These are phyloP conservation scores for Canariomyces notabilis DNA, from an alignment of 2,329 filamentous ascomycete species.

Conservation along the genomic window DNA sequence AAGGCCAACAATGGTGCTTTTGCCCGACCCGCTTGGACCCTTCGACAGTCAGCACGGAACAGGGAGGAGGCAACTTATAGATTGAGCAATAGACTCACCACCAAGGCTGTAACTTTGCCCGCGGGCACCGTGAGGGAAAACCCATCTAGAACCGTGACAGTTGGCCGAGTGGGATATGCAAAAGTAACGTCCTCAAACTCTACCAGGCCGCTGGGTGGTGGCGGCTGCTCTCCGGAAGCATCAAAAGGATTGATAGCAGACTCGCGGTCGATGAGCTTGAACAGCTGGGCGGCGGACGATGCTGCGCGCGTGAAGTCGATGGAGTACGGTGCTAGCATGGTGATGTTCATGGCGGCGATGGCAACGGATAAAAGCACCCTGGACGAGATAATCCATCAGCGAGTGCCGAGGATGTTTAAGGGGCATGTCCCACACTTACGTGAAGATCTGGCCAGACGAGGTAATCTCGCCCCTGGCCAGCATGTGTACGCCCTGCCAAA, in stretches of 20 bases:
- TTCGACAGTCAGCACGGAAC: neutral
- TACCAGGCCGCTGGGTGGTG: slow-evolving; percentile 37
- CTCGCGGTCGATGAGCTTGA: slow-evolving; percentile 41
- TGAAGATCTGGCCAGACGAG: slow-evolving; percentile 43
- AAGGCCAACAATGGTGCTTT: slow-evolving; percentile 40
- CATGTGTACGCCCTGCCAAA: slow-evolving; percentile 49
- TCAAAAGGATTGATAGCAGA: slow-evolving; percentile 39
- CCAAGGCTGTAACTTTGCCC: slow-evolving; percentile 46
- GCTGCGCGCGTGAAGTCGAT: slow-evolving; percentile 43
- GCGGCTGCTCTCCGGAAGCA: slow-evolving; percentile 31
- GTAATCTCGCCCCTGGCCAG: slow-evolving; percentile 40
- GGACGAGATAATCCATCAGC: neutral
- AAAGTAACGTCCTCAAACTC: slow-evolving; percentile 42
- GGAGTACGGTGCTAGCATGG: slow-evolving; percentile 43
- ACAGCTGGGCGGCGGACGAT: slow-evolving; percentile 43
- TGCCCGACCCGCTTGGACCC: slow-evolving; percentile 48
- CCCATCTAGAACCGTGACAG: slow-evolving; percentile 35
- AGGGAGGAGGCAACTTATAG: neutral
- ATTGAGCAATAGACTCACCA: slow-evolving; percentile 25
- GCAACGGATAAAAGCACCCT: slow-evolving; percentile 45
- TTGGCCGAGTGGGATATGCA: slow-evolving; percentile 48
- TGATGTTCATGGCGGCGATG: slow-evolving; percentile 41
- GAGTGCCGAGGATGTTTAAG: neutral
- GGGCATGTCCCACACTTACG: slow-evolving; percentile 32
- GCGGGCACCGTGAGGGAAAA: slow-evolving; percentile 36